Evolutionary conservation across 305 asterid genomes (phyloP), one percentile per base, ranked within the genome.

Genomic region (Coffea humblotiana): DNA sequence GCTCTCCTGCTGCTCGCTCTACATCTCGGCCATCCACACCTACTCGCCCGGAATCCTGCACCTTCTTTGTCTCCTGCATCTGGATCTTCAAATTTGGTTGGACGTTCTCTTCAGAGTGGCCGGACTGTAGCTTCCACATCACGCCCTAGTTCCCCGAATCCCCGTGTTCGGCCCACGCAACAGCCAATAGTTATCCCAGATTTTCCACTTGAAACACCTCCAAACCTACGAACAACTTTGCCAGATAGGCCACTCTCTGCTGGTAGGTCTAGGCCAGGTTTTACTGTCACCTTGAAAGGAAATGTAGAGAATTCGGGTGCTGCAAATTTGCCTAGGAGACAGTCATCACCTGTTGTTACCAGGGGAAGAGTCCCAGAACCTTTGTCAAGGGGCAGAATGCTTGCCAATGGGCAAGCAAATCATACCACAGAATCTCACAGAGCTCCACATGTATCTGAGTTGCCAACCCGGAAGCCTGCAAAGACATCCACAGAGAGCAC

Each of bases 11-110:
- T 80, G 43, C 86, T 79, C 89, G 95, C 74, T 79, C 92, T 77
- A 79, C 90, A 77, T 92, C 99, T 15, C 89, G 98, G 89, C 96
- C 99, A 79, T 96, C 97, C 78, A 96, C 99, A 54, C 99, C 99
- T 79, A 92, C 94, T 61, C 97, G 97, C 73, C 73, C 93, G 97
- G 81, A 91, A 79, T 82, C 47, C 91, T 47, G 58, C 92, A 43
- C 93, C 97, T 63, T 89, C 97, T 65, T 66, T 82, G 32, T 89
- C 97, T 78, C 88, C 90, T 68, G 88, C 80, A 51, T 80, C 93
- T 81, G 91, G 89, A 76, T 80, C 91, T 86, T 88, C 92, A 74
- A 82, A 88, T 60, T 88, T 97, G 79, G 90, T 88, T 74, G 89
- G 86, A 25, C 95, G 93, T 68, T 77, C 87, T 79, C 86, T 87